Evolutionary conservation across 805 yeast genomes (phyloP).

Genomic region (Metschnikowia kunwiensis): DNA sequence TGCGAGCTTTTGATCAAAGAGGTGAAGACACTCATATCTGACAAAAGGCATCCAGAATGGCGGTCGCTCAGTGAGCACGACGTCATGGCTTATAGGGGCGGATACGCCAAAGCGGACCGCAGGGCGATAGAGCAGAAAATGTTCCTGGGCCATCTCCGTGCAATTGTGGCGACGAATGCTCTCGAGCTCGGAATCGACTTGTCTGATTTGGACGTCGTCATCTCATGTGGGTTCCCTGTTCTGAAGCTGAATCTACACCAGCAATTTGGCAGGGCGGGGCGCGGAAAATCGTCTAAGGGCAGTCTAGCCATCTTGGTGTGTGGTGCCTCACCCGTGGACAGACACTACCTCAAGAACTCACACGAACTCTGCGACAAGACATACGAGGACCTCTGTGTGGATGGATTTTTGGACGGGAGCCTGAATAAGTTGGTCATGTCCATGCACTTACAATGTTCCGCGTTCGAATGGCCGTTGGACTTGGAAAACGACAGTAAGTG

Average conservation of each 20-base stretch:
- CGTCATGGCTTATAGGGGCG: conserved; percentile 93
- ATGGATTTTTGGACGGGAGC: conserved; percentile 31
- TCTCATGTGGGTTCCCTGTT: conserved; percentile 89
- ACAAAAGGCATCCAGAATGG: conserved; percentile 32
- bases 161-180: conserved; percentile 93
- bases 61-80: conserved; percentile 47
- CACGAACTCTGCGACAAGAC: conserved; percentile 47
- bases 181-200: conserved; percentile 94
- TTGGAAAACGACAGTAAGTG: conserved; percentile 52
- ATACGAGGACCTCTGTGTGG: conserved; percentile 43
- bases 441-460: conserved; percentile 92
- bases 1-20: conserved; percentile 89
- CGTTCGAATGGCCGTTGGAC: conserved; percentile 72
- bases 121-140: conserved; percentile 83
- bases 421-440: conserved; percentile 52
- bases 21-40: conserved; percentile 54
- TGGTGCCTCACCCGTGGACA: conserved; percentile 81
- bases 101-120: conserved; percentile 83
- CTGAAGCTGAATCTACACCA: conserved; percentile 87
- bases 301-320: conserved; percentile 84
- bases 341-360: conserved; percentile 72
- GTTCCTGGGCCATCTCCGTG: conserved; percentile 83
- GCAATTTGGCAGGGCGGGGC: conserved; percentile 96
- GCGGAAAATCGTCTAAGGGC: conserved; percentile 66
- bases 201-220: conserved; percentile 86